phyloP scores from a whole-genome alignment of 140 eudicot species.

The Oenanthe javanica region DNA sequence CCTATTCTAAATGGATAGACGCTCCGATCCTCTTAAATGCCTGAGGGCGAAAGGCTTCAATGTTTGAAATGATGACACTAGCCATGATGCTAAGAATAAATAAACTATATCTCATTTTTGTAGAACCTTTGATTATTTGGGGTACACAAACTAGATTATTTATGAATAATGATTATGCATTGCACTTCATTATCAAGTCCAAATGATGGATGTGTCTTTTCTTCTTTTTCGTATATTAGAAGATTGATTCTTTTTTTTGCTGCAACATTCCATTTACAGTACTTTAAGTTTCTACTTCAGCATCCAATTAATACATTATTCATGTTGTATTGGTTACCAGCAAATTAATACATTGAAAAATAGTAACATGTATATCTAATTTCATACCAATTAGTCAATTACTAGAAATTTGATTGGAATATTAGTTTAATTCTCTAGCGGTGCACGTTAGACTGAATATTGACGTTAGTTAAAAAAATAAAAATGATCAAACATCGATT shows the following conservation, averaged over 20 bases:
- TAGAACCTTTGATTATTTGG: background rate
- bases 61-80: conserved; percentile 24
- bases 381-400: background rate
- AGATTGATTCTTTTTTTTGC: background rate
- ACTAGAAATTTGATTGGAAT: too few relatives aligned
- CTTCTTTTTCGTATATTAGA: background rate
- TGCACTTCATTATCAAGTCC: background rate
- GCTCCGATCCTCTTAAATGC: conserved; percentile 57
- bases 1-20: conserved; percentile 73
- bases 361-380: too few relatives aligned
- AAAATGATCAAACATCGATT: background rate
- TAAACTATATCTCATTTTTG: background rate
- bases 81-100: background rate
- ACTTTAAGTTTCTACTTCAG: background rate
- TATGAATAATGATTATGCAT: background rate
- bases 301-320: too few relatives aligned
- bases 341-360: too few relatives aligned
- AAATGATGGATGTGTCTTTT: background rate
- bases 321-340: background rate
- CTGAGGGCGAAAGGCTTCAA: conserved; percentile 92
- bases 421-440: too few relatives aligned
- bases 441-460: background rate
- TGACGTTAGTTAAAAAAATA: background rate
- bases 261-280: background rate
- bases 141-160: background rate